phyloP scores from a whole-genome alignment of 2,329 filamentous ascomycete genomes.

The Diaporthe longicolla region DNA sequence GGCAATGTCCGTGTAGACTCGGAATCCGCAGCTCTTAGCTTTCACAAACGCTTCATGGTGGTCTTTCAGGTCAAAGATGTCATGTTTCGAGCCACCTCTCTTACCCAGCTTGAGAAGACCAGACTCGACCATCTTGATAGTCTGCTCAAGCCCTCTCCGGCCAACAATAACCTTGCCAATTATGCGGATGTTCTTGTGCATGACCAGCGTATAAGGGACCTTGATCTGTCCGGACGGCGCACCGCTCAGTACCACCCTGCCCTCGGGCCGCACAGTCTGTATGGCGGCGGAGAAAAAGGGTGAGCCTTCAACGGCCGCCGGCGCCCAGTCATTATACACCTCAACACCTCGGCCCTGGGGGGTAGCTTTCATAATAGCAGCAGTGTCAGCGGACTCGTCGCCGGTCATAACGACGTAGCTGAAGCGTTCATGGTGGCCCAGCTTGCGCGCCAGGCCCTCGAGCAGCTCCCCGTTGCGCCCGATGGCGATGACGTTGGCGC shows the following conservation, averaged over 20 bases:
- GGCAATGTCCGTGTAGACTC: not conserved
- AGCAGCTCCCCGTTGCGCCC: constrained; percentile 55
- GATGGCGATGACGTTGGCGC: constrained; percentile 60
- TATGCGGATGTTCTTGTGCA: not conserved
- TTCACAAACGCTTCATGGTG: not conserved
- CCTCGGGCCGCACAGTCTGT: not conserved
- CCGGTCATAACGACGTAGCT: constrained; percentile 5
- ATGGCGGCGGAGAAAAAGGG: constrained; percentile 1
- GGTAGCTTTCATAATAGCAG: not conserved
- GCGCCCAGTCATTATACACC: constrained; percentile 3
- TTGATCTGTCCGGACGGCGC: not conserved
- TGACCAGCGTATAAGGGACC: not conserved
- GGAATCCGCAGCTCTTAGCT: not conserved
- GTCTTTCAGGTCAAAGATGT: not conserved
- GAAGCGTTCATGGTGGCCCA: not conserved
- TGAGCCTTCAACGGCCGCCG: not conserved
- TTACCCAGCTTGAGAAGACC: not conserved
- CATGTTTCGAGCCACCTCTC: not conserved
- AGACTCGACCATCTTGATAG: constrained; percentile 5
- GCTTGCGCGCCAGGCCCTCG: constrained; percentile 45
- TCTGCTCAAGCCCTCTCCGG: not conserved
- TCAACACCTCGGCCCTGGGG: not conserved
- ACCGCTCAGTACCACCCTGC: not conserved
- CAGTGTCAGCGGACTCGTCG: not conserved
- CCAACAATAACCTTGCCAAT: not conserved